These are phyloP conservation scores for Sporothrix dimorphospora DNA, from an alignment of 2,329 filamentous ascomycete genomes.

Conservation along the genomic window DNA sequence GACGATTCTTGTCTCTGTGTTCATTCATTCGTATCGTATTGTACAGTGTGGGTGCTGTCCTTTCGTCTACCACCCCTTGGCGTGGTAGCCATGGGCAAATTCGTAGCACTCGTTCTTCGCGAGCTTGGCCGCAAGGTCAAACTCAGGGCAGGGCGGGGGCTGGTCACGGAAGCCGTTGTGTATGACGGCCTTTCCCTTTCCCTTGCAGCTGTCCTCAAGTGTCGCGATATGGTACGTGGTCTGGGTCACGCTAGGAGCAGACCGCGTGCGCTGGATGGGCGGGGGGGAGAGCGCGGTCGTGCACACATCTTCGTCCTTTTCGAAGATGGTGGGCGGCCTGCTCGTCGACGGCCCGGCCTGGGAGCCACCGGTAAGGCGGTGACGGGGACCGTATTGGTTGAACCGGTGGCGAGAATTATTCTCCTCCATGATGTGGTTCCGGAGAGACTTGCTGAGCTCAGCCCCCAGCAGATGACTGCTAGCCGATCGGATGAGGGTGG, in stretches of 20 bases:
- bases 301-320: background rate
- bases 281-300: background rate
- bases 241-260: conserved; percentile 18
- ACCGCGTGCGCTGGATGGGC: conserved; percentile 27
- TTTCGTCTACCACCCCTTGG: conserved; percentile 30
- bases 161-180: background rate
- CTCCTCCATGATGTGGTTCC: conserved; percentile 25
- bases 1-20: background rate
- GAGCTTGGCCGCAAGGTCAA: conserved; percentile 27
- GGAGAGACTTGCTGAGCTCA: conserved; percentile 29
- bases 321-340: background rate
- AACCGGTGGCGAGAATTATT: conserved; percentile 26
- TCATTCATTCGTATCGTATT: background rate
- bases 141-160: background rate
- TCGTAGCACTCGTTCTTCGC: conserved; percentile 26
- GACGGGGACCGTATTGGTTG: conserved; percentile 27
- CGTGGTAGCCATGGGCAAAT: conserved; percentile 28
- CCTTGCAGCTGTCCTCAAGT: background rate
- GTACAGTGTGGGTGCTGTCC: background rate
- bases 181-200: background rate
- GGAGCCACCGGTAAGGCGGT: background rate
- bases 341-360: background rate
- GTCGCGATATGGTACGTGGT: background rate
- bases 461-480: conserved; percentile 6
- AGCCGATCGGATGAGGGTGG: background rate